phyloP scores from a whole-genome alignment of 2,329 filamentous ascomycete genomes.

The Phialophora macrospora region DNA sequence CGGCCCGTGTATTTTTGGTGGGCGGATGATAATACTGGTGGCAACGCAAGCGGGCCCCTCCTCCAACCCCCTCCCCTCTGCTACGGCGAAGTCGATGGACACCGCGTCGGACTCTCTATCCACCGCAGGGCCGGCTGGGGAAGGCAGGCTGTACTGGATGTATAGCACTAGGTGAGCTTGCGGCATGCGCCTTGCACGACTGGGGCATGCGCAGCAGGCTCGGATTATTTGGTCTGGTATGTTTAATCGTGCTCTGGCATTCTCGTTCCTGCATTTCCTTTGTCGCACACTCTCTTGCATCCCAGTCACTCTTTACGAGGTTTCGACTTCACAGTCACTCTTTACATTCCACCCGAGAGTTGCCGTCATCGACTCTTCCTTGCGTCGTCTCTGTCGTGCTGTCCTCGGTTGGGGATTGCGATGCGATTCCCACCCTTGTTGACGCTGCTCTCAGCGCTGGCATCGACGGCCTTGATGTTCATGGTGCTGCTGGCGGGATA shows the following conservation, averaged over 20 bases:
- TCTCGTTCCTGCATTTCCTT: background rate
- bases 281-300: background rate
- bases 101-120: background rate
- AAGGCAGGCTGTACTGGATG: background rate
- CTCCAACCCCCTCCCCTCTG: background rate
- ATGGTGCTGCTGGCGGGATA: slow-evolving; percentile 8
- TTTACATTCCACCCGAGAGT: background rate
- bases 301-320: background rate
- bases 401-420: background rate
- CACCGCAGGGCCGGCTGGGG: background rate
- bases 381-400: background rate
- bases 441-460: background rate
- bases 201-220: background rate
- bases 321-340: background rate
- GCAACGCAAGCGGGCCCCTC: background rate
- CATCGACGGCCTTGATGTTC: slow-evolving; percentile 2
- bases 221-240: background rate
- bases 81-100: background rate
- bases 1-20: background rate
- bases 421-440: background rate
- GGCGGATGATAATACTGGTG: background rate
- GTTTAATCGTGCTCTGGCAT: background rate
- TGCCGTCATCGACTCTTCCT: background rate
- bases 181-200: background rate
- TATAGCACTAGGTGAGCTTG: background rate